These are phyloP conservation scores for Russula sp. DNA, from an alignment of 768 basidiomycete species.

Conservation along the genomic window DNA sequence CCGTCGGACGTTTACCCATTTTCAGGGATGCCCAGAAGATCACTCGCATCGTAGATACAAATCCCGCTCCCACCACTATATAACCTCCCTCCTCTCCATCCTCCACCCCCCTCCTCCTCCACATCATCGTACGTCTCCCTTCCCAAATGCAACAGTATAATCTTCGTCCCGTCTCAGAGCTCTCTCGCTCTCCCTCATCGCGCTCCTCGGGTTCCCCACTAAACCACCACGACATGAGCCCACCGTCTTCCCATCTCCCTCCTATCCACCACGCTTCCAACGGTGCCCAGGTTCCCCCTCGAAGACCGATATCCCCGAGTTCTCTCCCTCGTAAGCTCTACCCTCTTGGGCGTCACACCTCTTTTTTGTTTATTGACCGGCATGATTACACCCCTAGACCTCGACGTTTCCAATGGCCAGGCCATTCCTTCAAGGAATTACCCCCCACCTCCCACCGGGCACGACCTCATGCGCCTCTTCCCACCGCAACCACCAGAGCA, in stretches of 20 bases:
- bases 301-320: slow-evolving; percentile 20
- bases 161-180: slow-evolving; percentile 19
- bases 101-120: neutral
- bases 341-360: no score
- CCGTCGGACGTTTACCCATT: slow-evolving; percentile 15
- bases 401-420: slow-evolving; percentile 52
- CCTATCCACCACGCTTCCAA: slow-evolving; percentile 18
- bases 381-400: slow-evolving; percentile 36
- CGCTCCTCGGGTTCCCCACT: slow-evolving; percentile 14
- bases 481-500: slow-evolving; percentile 55
- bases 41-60: slow-evolving; percentile 13
- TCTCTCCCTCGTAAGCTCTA: slow-evolving; percentile 18
- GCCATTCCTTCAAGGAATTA: slow-evolving; percentile 49
- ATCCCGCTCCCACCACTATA: slow-evolving; percentile 17
- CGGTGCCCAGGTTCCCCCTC: slow-evolving; percentile 6
- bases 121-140: neutral
- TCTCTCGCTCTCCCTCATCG: slow-evolving; percentile 18
- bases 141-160: slow-evolving; percentile 18
- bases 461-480: slow-evolving; percentile 82
- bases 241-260: slow-evolving; percentile 16
- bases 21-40: slow-evolving; percentile 17
- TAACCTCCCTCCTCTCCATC: slow-evolving; percentile 2
- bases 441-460: slow-evolving; percentile 71
- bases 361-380: neutral
- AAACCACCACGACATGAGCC: slow-evolving; percentile 10